phyloP scores from a whole-genome alignment of 2,329 filamentous ascomycete genomes.

The Xylariaceae sp. region DNA sequence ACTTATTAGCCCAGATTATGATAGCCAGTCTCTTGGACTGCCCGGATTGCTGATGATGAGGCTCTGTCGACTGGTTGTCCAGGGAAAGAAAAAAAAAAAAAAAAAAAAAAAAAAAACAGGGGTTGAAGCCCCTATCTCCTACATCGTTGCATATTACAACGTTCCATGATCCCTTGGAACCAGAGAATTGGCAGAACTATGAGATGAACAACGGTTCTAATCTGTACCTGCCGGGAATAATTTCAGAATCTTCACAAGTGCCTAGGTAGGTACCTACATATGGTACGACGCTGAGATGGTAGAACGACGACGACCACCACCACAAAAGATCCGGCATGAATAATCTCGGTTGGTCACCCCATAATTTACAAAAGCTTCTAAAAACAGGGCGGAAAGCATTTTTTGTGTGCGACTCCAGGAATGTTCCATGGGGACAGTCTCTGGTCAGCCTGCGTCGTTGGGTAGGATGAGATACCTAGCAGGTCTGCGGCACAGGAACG shows the following conservation, averaged over 20 bases:
- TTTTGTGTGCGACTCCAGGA: constrained; percentile 6
- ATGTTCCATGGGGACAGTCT: constrained; percentile 6
- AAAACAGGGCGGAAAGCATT: constrained; percentile 10
- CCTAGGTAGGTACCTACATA: neutral
- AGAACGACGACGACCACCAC: neutral
- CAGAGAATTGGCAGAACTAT: neutral
- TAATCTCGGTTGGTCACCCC: constrained; percentile 1
- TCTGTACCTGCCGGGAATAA: neutral
- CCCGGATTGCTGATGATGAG: neutral
- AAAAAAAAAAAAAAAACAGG: too few species aligned
- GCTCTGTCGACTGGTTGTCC: neutral
- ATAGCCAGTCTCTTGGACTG: too few species aligned
- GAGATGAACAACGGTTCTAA: neutral
- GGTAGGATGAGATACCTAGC: constrained; percentile 3
- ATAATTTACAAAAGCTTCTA: constrained; percentile 6
- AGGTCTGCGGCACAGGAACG: constrained; percentile 7
- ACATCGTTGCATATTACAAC: neutral
- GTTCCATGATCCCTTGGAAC: neutral
- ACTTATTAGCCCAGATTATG: too few species aligned
- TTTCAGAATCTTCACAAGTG: too few species aligned
- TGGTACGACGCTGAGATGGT: neutral
- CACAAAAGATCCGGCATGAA: neutral
- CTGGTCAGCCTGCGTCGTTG: constrained; percentile 4
- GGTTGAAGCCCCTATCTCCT: neutral
- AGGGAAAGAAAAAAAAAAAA: too few species aligned